These are phyloP conservation scores for Hemileia vastatrix DNA, from an alignment of 1,284 basidiomycete genomes.

Conservation along the genomic window DNA sequence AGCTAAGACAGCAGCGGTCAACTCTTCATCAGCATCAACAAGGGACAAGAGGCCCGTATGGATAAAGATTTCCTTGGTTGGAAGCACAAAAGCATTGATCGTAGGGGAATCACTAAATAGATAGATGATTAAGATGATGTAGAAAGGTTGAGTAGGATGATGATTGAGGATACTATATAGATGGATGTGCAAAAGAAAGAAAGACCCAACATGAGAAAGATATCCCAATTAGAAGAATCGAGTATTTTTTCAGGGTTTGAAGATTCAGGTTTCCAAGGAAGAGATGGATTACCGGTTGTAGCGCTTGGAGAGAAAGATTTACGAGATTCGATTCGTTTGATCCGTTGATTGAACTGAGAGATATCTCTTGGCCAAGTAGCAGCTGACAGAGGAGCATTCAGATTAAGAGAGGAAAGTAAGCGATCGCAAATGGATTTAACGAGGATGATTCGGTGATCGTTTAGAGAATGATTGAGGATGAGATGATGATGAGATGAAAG, in stretches of 20 bases:
- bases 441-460: constrained; percentile 9
- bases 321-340: neutral
- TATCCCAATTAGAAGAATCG: constrained; percentile 47
- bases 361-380: constrained; percentile 11
- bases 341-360: neutral
- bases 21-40: constrained; percentile 46
- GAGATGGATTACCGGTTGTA: constrained; percentile 22
- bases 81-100: constrained; percentile 50
- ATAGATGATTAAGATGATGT: neutral
- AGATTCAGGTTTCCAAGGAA: constrained; percentile 37
- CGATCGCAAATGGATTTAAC: constrained; percentile 16
- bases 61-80: constrained; percentile 50
- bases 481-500: neutral
- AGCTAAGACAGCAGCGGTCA: constrained; percentile 49
- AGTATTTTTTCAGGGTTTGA: constrained; percentile 49
- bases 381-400: constrained; percentile 17
- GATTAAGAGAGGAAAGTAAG: constrained; percentile 11
- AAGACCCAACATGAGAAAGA: constrained; percentile 46
- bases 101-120: constrained; percentile 42
- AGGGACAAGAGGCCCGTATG: constrained; percentile 50
- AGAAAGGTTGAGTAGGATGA: neutral
- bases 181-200: neutral
- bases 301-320: constrained; percentile 17
- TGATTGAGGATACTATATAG: constrained; percentile 45
- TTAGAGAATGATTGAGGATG: neutral